These are phyloP conservation scores for fission yeast (Schizosaccharomyces pombe) DNA, from an alignment of 805 yeast genomes.

Conservation along the genomic window ASM294v3 CU329670.1:2055501-2056000, in stretches of 20 bases:
- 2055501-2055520: not conserved
- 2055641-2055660: not conserved
- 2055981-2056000: not conserved
- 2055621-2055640: not conserved
- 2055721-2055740: not conserved
- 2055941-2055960: not conserved
- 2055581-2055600: not conserved
- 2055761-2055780: not conserved
- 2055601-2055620: not conserved
- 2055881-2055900: not conserved
- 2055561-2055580: not conserved
- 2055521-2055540: not conserved
- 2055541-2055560: not conserved
- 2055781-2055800: not conserved
- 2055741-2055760: not conserved
- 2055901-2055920: not conserved
- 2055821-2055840: not conserved
- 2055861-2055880: not conserved
- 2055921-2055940: not conserved
- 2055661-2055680: not conserved
- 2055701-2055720: not conserved
- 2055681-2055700: not conserved
- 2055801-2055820: not conserved
- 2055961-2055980: not conserved
- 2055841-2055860: not conserved